A percentile compares a stretch with the other conserved stretches of the same genome.
These are phyloP conservation scores for Ceratobasidium sp. DNA, from an alignment of 1,284 basidiomycete genomes.

Conservation along the genomic window DNA sequence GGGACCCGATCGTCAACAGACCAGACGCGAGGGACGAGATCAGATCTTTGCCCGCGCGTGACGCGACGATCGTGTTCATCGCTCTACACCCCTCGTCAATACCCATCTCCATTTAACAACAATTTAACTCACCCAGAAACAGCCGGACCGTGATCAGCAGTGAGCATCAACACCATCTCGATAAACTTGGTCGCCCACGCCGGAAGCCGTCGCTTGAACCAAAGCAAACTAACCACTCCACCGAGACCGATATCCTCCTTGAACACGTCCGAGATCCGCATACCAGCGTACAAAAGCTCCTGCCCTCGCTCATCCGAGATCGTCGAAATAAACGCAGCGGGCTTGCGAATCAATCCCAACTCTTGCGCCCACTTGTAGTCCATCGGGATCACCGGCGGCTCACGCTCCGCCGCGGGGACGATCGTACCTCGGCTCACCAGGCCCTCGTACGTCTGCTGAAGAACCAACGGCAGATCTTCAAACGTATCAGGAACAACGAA, in stretches of 20 bases:
- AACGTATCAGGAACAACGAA: slow-evolving; percentile 98
- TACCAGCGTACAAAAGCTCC: slow-evolving; percentile 98
- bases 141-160: slow-evolving; percentile 98
- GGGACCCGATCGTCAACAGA: slow-evolving; percentile 96
- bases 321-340: slow-evolving; percentile 99
- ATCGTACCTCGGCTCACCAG: slow-evolving; percentile 83
- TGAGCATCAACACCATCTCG: slow-evolving; percentile 99
- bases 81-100: slow-evolving; percentile 73
- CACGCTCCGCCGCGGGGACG: slow-evolving; percentile 80
- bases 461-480: slow-evolving; percentile 90
- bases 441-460: slow-evolving; percentile 87
- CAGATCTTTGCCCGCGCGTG: slow-evolving; percentile 98
- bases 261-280: slow-evolving; percentile 99
- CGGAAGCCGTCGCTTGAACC: slow-evolving; percentile 95
- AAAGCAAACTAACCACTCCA: slow-evolving; percentile 95
- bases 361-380: slow-evolving; percentile 99
- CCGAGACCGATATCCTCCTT: slow-evolving; percentile 97
- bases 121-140: slow-evolving; percentile 71
- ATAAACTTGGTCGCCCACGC: slow-evolving; percentile 94
- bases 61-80: slow-evolving; percentile 99
- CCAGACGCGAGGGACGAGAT: slow-evolving; percentile 97
- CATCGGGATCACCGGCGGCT: slow-evolving; percentile 97
- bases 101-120: slow-evolving; percentile 9
- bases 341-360: slow-evolving; percentile 97
- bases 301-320: slow-evolving; percentile 99